Conservation (phyloP, 768 basidiomycete species). For the Boletellus ananiceps region DNA sequence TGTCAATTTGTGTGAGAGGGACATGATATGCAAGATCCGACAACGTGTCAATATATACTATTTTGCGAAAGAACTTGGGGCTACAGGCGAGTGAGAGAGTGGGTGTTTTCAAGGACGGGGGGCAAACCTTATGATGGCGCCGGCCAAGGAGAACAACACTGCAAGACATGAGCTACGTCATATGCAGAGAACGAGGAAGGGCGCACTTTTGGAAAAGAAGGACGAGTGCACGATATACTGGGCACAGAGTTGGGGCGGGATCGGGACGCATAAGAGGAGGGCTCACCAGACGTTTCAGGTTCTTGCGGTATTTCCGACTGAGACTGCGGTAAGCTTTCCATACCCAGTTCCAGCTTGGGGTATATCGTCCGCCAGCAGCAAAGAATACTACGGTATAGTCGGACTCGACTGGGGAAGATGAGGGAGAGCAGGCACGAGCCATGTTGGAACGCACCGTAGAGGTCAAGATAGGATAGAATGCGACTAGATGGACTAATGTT, state of each 20-base stretch:
- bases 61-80: slow-evolving; percentile 87
- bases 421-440: background rate
- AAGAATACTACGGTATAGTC: slow-evolving; percentile 89
- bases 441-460: slow-evolving; percentile 56
- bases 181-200: background rate
- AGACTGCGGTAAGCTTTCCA: slow-evolving; percentile 86
- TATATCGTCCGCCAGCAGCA: slow-evolving; percentile 69
- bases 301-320: slow-evolving; percentile 82
- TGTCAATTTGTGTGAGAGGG: slow-evolving; percentile 84
- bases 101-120: background rate
- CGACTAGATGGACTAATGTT: slow-evolving; percentile 41
- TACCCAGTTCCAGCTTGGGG: slow-evolving; percentile 85
- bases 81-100: slow-evolving; percentile 33
- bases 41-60: slow-evolving; percentile 70
- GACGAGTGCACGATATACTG: slow-evolving; percentile 86
- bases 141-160: slow-evolving; percentile 89
- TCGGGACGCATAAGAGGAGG: background rate
- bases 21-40: slow-evolving; percentile 73
- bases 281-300: slow-evolving; percentile 75
- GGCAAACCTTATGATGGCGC: slow-evolving; percentile 77
- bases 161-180: slow-evolving; percentile 9
- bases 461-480: slow-evolving; percentile 73
- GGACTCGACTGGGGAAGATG: slow-evolving; percentile 60
- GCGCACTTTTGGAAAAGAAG: slow-evolving; percentile 81
- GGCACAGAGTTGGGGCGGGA: slow-evolving; percentile 4